Conservation (phyloP, 305 asterid genomes). For the Nicotiana rustica region DNA sequence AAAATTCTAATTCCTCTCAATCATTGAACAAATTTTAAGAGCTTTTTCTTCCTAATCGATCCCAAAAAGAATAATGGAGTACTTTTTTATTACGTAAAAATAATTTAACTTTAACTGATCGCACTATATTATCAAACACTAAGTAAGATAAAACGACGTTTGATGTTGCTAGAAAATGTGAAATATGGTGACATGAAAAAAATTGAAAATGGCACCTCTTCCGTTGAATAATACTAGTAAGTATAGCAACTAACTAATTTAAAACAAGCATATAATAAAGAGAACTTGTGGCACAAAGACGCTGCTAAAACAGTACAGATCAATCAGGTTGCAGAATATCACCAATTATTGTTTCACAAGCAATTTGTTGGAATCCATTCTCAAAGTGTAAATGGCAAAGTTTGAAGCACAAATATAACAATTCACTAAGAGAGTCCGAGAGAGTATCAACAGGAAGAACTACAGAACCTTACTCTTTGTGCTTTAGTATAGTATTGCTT, state of each 20-base stretch:
- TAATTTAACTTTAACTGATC: neutral
- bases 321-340: conserved; percentile 19
- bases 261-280: conserved; percentile 6
- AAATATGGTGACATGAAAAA: conserved; percentile 27
- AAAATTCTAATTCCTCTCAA: no score
- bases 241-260: conserved; percentile 15
- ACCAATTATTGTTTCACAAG: conserved; percentile 4
- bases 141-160: neutral
- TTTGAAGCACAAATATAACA: neutral
- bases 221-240: neutral
- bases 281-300: neutral
- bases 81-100: no score
- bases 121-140: neutral
- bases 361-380: conserved; percentile 1
- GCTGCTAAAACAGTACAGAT: conserved; percentile 27
- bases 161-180: conserved; percentile 5
- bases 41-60: no score
- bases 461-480: conserved; percentile 68
- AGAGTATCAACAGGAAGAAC: conserved; percentile 36
- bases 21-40: no score
- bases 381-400: neutral
- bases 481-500: conserved; percentile 78
- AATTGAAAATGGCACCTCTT: neutral
- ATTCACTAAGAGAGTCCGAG: neutral
- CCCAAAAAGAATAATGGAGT: no score